Conservation (phyloP, 1,139 yeast genomes). For the Taphrina communis region DNA sequence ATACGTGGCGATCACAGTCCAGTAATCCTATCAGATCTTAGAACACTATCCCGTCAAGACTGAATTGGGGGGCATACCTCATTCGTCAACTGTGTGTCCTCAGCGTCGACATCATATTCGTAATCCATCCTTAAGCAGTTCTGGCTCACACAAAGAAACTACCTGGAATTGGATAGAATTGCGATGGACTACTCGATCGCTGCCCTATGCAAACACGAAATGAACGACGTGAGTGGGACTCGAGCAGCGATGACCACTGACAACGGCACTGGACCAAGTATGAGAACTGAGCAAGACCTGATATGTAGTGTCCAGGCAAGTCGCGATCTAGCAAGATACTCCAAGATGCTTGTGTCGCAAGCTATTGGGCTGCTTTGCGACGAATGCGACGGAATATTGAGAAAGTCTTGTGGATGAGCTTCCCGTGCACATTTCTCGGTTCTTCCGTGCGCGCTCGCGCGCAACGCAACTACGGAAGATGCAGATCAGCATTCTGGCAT, state of each 20-base stretch:
- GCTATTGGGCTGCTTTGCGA: not conserved
- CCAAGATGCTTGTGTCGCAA: not conserved
- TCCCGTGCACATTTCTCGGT: conserved; percentile 7
- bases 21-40: conserved; percentile 74
- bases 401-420: not conserved
- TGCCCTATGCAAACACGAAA: not conserved
- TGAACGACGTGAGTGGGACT: not conserved
- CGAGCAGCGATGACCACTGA: conserved; percentile 9
- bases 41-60: not conserved
- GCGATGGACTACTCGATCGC: not conserved
- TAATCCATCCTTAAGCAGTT: conserved; percentile 14
- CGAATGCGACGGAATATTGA: no score
- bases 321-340: not conserved
- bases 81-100: conserved; percentile 39
- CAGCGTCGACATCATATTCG: conserved; percentile 31
- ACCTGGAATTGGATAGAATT: not conserved
- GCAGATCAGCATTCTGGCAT: no score
- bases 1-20: conserved; percentile 96
- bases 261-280: not conserved
- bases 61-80: conserved; percentile 11
- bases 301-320: not conserved
- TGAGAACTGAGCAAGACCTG: not conserved
- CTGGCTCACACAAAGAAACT: not conserved
- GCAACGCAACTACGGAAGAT: no score
- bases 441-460: not conserved